Evolutionary conservation across 2,329 filamentous ascomycete species (phyloP).

Genomic region (Stemphylium beticola): DNA sequence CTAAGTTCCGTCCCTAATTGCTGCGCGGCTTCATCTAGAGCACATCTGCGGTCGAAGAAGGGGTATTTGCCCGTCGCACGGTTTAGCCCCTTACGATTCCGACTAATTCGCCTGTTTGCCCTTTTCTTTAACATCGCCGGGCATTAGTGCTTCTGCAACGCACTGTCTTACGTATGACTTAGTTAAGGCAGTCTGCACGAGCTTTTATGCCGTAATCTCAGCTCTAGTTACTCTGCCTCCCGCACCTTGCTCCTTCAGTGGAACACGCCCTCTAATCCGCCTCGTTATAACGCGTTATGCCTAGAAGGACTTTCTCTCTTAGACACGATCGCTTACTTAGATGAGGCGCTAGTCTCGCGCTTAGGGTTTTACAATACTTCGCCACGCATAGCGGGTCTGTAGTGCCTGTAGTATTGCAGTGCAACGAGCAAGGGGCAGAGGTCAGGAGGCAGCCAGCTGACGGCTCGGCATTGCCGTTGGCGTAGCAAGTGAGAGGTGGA

Average conservation of each 20-base stretch:
- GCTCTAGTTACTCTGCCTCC: background rate
- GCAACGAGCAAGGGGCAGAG: background rate
- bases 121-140: background rate
- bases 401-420: constrained; percentile 2
- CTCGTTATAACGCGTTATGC: background rate
- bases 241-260: background rate
- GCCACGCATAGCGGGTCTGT: background rate
- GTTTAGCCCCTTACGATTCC: background rate
- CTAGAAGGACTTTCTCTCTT: background rate
- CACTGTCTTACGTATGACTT: background rate
- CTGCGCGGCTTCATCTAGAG: background rate
- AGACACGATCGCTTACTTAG: background rate
- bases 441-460: background rate
- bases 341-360: background rate
- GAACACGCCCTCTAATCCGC: background rate
- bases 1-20: background rate
- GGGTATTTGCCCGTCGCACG: background rate
- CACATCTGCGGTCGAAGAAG: background rate
- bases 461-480: background rate
- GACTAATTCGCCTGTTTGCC: background rate
- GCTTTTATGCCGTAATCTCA: background rate
- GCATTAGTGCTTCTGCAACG: background rate
- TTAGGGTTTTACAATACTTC: background rate
- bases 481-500: background rate
- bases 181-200: background rate